Evolutionary conservation across 352 stramenopile species (phyloP), one percentile per base, ranked within the genome.

Genomic region (Halophytophthora polymorphica): DNA sequence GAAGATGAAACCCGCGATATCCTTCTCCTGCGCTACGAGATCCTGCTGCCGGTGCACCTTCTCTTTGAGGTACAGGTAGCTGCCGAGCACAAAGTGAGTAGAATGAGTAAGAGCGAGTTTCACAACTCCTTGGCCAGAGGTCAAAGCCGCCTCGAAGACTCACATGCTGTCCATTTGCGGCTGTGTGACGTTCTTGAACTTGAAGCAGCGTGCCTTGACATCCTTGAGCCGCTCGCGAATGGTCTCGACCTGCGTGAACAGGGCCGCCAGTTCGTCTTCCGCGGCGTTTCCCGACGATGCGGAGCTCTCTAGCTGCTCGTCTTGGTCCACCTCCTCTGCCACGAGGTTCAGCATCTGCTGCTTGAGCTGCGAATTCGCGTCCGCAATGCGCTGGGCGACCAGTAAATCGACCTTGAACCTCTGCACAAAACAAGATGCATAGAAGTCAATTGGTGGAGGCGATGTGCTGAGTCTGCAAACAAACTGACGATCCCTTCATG

Each of bases 21-120:
- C 78, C 8, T 70, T 77, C 22, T 89, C 74, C 36, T 86, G 75
- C 0, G 70, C 65, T 4, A 86, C 78, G 11, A 92, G 66, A 44
- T 92, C 81, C 21, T 88, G 64, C 18, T 83, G 66, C 42, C 77
- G 70, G 42, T 92, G 81, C 10, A 92, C 73, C 40, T 92, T 92
- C 44, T 92, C 81, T 41, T 92, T 92, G 10, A 92, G 55, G 53
- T 73, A 92, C 14, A 92, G 58, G 50, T 90, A 90, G 44, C 77
- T 88, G 45, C n/a, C n/a, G n/a, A n/a, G n/a, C n/a, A n/a, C n/a
- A n/a, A n/a, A n/a, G n/a, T n/a, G n/a, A n/a, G n/a, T n/a, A n/a
- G n/a, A n/a, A n/a, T n/a, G n/a, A n/a, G n/a, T n/a, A n/a, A n/a
- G n/a, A n/a, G n/a, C n/a, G n/a, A n/a, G n/a, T n/a, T n/a, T n/a